These are phyloP conservation scores for Polychaeton citri DNA, from an alignment of 2,329 filamentous ascomycete genomes.

Conservation along the genomic window DNA sequence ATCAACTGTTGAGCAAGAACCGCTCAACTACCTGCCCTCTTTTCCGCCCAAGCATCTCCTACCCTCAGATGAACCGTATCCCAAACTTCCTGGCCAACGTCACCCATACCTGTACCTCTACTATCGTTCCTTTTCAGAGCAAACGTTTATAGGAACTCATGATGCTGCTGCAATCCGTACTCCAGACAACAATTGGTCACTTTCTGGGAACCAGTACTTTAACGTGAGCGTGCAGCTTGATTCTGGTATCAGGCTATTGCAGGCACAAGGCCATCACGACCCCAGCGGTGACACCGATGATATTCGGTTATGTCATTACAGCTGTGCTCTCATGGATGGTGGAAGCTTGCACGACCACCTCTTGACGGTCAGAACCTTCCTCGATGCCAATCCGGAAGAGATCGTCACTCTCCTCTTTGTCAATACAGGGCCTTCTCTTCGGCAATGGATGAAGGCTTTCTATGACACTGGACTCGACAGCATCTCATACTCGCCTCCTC, in stretches of 20 bases:
- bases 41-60: too few relatives aligned
- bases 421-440: slow-evolving; percentile 31
- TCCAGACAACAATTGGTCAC: slow-evolving; percentile 17
- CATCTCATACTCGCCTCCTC: slow-evolving; percentile 25
- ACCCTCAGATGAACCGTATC: too few relatives aligned
- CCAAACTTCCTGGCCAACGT: slow-evolving; percentile 8
- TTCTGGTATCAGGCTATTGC: slow-evolving; percentile 12
- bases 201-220: slow-evolving; percentile 23
- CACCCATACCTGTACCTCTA: slow-evolving; percentile 34
- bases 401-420: slow-evolving; percentile 17
- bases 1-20: too few relatives aligned
- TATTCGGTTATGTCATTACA: slow-evolving; percentile 16
- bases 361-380: slow-evolving; percentile 6
- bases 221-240: slow-evolving; percentile 43
- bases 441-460: slow-evolving; percentile 33
- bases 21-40: too few relatives aligned
- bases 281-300: slow-evolving; percentile 7
- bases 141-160: slow-evolving; percentile 51
- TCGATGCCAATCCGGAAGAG: slow-evolving; percentile 12
- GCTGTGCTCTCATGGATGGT: slow-evolving; percentile 16
- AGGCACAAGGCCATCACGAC: slow-evolving; percentile 14
- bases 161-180: slow-evolving; percentile 46
- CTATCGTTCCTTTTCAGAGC: slow-evolving; percentile 41
- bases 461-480: slow-evolving; percentile 38
- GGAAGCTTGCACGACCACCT: slow-evolving; percentile 11